Conservation (phyloP, 108 stramenopile genomes). For the Skeletonema tropicum region DNA sequence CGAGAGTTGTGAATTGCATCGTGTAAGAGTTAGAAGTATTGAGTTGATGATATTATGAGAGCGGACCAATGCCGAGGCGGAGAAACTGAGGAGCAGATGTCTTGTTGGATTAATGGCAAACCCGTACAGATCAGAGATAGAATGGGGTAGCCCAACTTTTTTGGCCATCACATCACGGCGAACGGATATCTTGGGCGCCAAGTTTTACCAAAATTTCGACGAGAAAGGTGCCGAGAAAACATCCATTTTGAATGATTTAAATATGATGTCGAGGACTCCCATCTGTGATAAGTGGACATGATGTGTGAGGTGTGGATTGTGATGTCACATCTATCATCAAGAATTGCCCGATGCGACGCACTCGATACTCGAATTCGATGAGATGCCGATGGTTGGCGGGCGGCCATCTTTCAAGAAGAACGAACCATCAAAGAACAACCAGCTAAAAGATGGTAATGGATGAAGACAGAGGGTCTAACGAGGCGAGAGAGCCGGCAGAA, state of each 20-base stretch:
- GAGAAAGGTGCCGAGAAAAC: not conserved
- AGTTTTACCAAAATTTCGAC: not conserved
- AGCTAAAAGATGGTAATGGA: not conserved
- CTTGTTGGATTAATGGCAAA: not conserved
- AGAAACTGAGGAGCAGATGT: not conserved
- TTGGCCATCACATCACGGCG: not conserved
- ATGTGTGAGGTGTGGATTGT: too few relatives aligned
- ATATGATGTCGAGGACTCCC: not conserved
- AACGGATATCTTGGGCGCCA: not conserved
- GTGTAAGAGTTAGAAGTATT: not conserved
- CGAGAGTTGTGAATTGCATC: not conserved
- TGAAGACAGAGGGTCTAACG: not conserved
- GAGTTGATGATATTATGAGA: too few relatives aligned
- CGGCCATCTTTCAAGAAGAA: too few relatives aligned
- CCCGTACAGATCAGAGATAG: too few relatives aligned
- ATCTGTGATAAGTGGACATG: too few relatives aligned
- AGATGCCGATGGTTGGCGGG: too few relatives aligned
- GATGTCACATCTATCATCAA: too few relatives aligned
- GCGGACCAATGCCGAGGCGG: too few relatives aligned
- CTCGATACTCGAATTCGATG: too few relatives aligned
- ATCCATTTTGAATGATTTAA: not conserved
- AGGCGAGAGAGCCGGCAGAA: not conserved
- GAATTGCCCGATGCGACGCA: too few relatives aligned
- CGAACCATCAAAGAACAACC: not conserved
- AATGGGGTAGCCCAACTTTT: too few relatives aligned